phyloP scores from a whole-genome alignment of 352 stramenopile species.

The Phytophthora macrochlamydospora region DNA sequence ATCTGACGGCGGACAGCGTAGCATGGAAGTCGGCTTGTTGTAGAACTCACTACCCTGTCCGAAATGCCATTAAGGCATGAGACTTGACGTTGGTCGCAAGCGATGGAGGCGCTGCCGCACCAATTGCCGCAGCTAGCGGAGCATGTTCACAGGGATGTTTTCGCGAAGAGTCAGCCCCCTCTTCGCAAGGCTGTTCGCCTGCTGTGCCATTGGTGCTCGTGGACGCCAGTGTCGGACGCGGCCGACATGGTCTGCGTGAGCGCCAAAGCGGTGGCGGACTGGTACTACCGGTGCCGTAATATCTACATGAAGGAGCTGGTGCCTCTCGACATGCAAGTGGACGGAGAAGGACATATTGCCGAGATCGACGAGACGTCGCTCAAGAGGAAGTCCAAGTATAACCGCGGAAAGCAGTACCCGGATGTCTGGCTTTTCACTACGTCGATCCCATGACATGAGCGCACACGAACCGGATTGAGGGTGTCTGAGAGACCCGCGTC shows the following conservation, averaged over 20 bases:
- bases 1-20: background rate
- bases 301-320: conserved; percentile 2
- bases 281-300: conserved; percentile 6
- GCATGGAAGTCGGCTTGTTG: background rate
- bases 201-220: conserved; percentile 3
- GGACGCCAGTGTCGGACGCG: background rate
- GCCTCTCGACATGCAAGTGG: conserved; percentile 2
- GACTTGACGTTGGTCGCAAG: background rate
- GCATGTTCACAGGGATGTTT: background rate
- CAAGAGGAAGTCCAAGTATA: conserved; percentile 12
- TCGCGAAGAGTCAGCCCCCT: background rate
- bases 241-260: conserved; percentile 2
- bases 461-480: conserved; percentile 23
- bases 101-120: background rate
- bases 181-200: conserved; percentile 1
- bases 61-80: background rate
- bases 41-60: background rate
- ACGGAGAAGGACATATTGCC: background rate
- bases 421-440: conserved; percentile 11
- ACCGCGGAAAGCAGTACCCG: background rate
- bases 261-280: background rate
- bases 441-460: conserved; percentile 12
- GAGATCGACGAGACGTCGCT: conserved; percentile 4
- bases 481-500: conserved; percentile 10
- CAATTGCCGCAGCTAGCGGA: background rate